A percentile compares a stretch with the other conserved stretches of the same genome.
These are phyloP conservation scores for Pythium vanterpoolii DNA, from an alignment of 352 stramenopile genomes.

Conservation along the genomic window DNA sequence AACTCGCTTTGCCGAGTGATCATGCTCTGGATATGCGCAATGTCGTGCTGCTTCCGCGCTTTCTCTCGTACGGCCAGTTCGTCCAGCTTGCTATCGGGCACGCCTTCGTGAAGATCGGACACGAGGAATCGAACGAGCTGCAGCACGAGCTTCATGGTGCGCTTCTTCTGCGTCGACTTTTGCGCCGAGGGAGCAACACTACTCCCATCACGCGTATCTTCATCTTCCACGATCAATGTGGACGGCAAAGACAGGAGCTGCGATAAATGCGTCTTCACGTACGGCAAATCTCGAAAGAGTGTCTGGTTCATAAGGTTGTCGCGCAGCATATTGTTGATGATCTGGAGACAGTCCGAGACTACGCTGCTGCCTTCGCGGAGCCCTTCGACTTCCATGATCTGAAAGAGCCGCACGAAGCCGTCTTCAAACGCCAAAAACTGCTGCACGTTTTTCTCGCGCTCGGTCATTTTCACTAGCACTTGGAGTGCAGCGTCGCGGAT, in stretches of 20 bases:
- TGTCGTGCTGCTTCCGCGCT: conserved; percentile 39
- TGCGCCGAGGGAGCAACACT: conserved; percentile 18
- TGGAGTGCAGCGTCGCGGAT: conserved; percentile 75
- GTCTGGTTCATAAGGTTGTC: conserved; percentile 82
- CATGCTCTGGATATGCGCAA: conserved; percentile 54
- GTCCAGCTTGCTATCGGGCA: conserved; percentile 38
- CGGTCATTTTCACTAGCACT: conserved; percentile 65
- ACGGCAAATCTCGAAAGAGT: conserved; percentile 59
- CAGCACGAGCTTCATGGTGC: conserved; percentile 53
- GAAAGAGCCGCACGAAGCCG: conserved; percentile 66
- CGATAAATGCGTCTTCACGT: conserved; percentile 49
- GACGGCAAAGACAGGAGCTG: conserved; percentile 38
- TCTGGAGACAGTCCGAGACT: conserved; percentile 68
- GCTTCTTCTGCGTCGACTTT: conserved; percentile 43
- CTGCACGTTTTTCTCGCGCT: conserved; percentile 65
- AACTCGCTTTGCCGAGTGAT: conserved; percentile 54
- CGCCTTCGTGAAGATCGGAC: conserved; percentile 51
- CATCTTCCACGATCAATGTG: not conserved
- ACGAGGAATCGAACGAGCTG: conserved; percentile 71
- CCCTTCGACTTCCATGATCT: conserved; percentile 72
- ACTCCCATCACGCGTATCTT: not conserved
- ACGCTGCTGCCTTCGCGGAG: conserved; percentile 51
- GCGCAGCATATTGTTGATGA: conserved; percentile 76
- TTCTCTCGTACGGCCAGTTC: conserved; percentile 53
- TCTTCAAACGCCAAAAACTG: conserved; percentile 86